phyloP scores from a whole-genome alignment of 2,329 filamentous ascomycete genomes.

The Ramularia endophylla region DNA sequence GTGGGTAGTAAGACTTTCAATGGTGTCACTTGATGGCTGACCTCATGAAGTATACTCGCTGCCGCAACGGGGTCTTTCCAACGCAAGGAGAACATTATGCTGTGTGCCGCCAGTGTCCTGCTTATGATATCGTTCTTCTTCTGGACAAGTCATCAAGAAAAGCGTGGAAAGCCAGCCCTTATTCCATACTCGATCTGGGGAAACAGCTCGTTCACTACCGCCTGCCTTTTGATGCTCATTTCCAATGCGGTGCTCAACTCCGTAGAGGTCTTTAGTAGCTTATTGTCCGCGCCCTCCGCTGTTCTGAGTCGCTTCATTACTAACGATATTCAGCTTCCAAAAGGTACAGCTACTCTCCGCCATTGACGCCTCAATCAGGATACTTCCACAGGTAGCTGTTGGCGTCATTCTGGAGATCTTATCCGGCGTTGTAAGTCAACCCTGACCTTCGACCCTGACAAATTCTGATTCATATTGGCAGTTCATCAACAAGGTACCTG shows the following conservation, averaged over 20 bases:
- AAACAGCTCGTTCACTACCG: constrained; percentile 49
- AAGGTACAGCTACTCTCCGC: constrained; percentile 19
- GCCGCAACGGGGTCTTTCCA: constrained; percentile 10
- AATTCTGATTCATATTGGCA: no score
- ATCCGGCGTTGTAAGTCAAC: no score
- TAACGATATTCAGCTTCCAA: no score
- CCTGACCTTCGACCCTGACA: no score
- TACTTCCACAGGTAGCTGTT: constrained; percentile 45
- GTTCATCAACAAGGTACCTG: no score
- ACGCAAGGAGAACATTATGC: constrained; percentile 20
- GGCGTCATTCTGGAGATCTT: no score
- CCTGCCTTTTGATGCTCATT: constrained; percentile 44
- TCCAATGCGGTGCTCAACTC: constrained; percentile 35
- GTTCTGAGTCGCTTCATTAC: no score
- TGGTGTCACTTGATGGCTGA: no score
- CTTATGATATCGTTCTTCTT: constrained; percentile 46
- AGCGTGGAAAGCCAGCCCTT: constrained; percentile 44
- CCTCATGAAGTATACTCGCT: no score
- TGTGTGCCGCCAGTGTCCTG: constrained; percentile 41
- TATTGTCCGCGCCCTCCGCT: no score
- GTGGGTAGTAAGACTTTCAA: no score
- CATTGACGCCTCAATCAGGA: constrained; percentile 29
- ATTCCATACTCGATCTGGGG: constrained; percentile 61
- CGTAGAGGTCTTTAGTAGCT: constrained; percentile 18
- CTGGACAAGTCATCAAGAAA: constrained; percentile 50